Evolutionary conservation across 495 filamentous ascomycete species (phyloP), one percentile per base, ranked within the genome.

Genomic region (Pseudevernia furfuracea): DNA sequence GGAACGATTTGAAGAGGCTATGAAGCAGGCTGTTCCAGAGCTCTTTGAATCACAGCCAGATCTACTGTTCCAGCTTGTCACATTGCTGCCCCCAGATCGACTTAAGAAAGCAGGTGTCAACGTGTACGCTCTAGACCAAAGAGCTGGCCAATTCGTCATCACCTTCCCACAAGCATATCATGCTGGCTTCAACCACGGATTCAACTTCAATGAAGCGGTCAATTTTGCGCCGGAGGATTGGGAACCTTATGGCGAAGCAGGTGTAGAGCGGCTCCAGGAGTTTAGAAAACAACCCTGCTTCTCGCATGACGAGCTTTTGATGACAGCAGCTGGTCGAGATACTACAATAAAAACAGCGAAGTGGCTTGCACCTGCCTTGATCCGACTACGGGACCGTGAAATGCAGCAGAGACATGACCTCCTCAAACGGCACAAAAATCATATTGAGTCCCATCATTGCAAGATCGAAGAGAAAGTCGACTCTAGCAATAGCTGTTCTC

Each of bases 121-220:
- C 52, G 93, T 97, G 19, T 97, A 89, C 71, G 91, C 95, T 0
- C 77, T 96, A 34, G 94, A 99, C 72, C 94, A 99, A 72, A 81
- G 92, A 66, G 95, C 94, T 19, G 95, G 94, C 10, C 91, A 99
- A 73, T 90, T 97, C 67, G 94, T 97, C 63, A 85, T 99, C 65
- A 99, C 94, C 0, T 96, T 95, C 71, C 91, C 91, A 5, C 89
- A 95, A 70, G 91, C 91, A 8, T 96, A 96, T 68, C 91, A 95
- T 74, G 91, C 91, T 12, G 91, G 91, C 0, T 96, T 96, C 77
- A 99, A 96, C 71, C 95, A 89, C 72, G 94, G 88, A 11, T 98
- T 99, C 81, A 99, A 99, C 72, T 96, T 97, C 78, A 99, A 99
- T 65, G 94, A 99, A 72, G 94, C 94, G 3, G 94, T 99, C 64